A percentile compares a stretch with the other conserved stretches of the same genome.
Evolutionary conservation across 192 early-diverging fungal genomes (phyloP).

Genomic region (Coemansia sp.): DNA sequence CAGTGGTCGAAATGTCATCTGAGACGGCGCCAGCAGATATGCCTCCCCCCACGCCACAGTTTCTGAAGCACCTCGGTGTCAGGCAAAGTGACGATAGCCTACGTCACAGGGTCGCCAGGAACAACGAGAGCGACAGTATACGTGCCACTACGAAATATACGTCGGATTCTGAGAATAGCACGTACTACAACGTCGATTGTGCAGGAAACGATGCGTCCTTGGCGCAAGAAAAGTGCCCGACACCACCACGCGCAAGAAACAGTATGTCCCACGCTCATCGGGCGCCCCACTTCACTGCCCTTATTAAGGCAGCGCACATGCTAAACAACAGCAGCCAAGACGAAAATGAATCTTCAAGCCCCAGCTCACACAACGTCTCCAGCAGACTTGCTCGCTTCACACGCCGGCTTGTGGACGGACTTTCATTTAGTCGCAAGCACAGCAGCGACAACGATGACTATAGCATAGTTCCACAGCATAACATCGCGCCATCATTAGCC

Average conservation of each 20-base stretch:
- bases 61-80: conserved; percentile 21
- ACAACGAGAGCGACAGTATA: background rate
- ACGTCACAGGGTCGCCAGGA: background rate
- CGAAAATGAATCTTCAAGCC: background rate
- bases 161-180: conserved; percentile 1
- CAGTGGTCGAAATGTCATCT: conserved; percentile 3
- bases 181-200: background rate
- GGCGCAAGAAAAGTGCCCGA: background rate
- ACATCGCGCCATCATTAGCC: background rate
- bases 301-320: conserved; percentile 23
- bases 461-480: background rate
- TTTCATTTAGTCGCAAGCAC: conserved; percentile 14
- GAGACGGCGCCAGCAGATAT: conserved; percentile 1
- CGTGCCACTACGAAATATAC: background rate
- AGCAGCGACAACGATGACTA: background rate
- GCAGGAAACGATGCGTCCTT: background rate
- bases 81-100: background rate
- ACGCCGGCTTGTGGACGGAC: conserved; percentile 24
- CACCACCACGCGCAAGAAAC: background rate
- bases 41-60: conserved; percentile 20
- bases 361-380: conserved; percentile 9
- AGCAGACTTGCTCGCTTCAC: conserved; percentile 34
- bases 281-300: conserved; percentile 17
- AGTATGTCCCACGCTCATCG: background rate
- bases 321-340: conserved; percentile 3